phyloP scores from a whole-genome alignment of 2,329 filamentous ascomycete species.

The Macrophomina tecta region DNA sequence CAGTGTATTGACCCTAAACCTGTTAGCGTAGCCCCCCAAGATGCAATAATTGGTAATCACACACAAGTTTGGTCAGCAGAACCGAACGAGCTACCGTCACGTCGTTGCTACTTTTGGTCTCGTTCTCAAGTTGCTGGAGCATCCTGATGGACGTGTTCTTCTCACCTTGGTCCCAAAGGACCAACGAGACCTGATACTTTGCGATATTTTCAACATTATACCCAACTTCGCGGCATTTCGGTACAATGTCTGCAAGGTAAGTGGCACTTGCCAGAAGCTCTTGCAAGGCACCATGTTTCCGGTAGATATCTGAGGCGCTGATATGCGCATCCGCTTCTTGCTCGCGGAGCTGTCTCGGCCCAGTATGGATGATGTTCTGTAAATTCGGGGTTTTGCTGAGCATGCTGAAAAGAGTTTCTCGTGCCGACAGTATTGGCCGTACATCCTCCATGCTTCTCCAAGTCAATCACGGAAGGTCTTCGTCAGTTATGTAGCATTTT shows the following conservation, averaged over 20 bases:
- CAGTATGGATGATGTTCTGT: slow-evolving; percentile 65
- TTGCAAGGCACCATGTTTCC: slow-evolving; percentile 81
- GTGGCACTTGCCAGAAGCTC: slow-evolving; percentile 87
- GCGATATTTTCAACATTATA: slow-evolving; percentile 78
- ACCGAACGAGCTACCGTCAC: slow-evolving; percentile 57
- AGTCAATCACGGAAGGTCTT: background rate
- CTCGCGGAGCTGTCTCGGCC: slow-evolving; percentile 67
- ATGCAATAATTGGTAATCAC: background rate
- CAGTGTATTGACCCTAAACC: slow-evolving; percentile 77
- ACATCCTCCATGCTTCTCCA: slow-evolving; percentile 73
- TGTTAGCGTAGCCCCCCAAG: slow-evolving; percentile 29
- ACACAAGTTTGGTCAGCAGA: slow-evolving; percentile 80
- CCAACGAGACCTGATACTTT: slow-evolving; percentile 82
- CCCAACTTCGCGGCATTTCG: slow-evolving; percentile 71
- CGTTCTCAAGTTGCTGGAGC: slow-evolving; percentile 69
- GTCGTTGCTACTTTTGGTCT: slow-evolving; percentile 32
- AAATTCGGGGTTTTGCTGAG: slow-evolving; percentile 74
- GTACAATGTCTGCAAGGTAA: slow-evolving; percentile 78
- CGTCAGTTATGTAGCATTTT: background rate
- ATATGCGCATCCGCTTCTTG: slow-evolving; percentile 80
- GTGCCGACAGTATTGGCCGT: slow-evolving; percentile 78
- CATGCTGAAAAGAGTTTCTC: slow-evolving; percentile 81
- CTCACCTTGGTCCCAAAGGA: slow-evolving; percentile 94
- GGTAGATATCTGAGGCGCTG: slow-evolving; percentile 74
- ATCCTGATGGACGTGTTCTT: slow-evolving; percentile 87